Evolutionary conservation across 73 alveolate genomes (phyloP).

Genomic region (Paramecium primaurelia): DNA sequence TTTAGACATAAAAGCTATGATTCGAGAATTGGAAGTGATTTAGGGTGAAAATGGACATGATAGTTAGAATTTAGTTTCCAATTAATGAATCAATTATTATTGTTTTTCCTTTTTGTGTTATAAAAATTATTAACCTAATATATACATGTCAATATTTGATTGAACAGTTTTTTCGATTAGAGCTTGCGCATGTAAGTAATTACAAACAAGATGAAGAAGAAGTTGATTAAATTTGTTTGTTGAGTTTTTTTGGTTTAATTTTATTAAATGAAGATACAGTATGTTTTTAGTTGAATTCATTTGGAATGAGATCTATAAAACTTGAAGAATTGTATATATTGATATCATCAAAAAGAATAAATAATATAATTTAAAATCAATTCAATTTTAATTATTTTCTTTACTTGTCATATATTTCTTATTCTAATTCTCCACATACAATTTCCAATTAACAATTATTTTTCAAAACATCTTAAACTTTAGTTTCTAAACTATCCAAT

Average conservation of each 20-base stretch:
- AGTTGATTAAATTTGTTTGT: neutral
- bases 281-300: neutral
- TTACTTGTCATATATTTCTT: neutral
- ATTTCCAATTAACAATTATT: neutral
- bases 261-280: neutral
- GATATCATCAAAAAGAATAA: neutral
- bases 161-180: neutral
- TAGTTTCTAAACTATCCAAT: neutral
- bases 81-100: neutral
- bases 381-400: neutral
- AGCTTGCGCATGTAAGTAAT: neutral
- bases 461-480: neutral
- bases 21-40: neutral
- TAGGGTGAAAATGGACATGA: neutral
- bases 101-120: neutral
- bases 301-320: neutral
- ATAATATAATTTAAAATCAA: neutral
- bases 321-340: neutral
- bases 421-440: conserved; percentile 8
- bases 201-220: neutral
- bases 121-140: conserved; percentile 5
- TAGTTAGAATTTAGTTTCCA: neutral
- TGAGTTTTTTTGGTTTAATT: neutral
- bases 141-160: conserved; percentile 2
- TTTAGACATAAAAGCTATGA: neutral